These are phyloP conservation scores for Xylaria nigripes DNA, from an alignment of 495 filamentous ascomycete species.

Conservation along the genomic window DNA sequence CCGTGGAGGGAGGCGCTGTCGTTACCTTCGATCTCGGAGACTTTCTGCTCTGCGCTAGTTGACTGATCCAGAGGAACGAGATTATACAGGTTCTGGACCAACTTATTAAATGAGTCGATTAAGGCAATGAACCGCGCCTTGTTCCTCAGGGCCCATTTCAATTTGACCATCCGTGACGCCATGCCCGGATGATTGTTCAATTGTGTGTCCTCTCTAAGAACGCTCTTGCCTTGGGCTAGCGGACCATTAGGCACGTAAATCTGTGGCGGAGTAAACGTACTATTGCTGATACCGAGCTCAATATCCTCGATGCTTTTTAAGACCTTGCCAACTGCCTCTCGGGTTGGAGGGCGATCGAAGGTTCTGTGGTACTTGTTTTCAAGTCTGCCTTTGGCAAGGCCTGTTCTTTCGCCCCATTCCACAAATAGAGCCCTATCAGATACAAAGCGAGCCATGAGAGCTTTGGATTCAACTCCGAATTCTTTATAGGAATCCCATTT, in stretches of 20 bases:
- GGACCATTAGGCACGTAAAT: neutral
- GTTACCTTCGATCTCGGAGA: neutral
- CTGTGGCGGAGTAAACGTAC: neutral
- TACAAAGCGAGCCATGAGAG: conserved; percentile 10
- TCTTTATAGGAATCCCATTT: conserved; percentile 12
- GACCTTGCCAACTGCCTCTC: neutral
- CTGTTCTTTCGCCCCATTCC: conserved; percentile 12
- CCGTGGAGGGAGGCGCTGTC: neutral
- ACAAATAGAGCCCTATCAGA: conserved; percentile 9
- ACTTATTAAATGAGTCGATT: neutral
- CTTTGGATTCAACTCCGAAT: conserved; percentile 7
- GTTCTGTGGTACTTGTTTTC: neutral
- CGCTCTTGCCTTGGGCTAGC: neutral
- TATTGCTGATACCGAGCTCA: neutral
- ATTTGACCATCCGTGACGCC: neutral
- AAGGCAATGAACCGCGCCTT: neutral
- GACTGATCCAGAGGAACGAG: neutral
- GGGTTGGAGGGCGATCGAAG: neutral
- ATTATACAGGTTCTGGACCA: conserved; percentile 1
- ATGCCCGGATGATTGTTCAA: neutral
- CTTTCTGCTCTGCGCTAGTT: neutral
- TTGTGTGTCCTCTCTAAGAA: neutral
- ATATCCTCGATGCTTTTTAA: neutral
- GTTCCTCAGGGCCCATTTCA: neutral
- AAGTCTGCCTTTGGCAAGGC: neutral